Base-by-base conservation (phyloP, 441 rosid species). In the Daphne laureola region DNA sequence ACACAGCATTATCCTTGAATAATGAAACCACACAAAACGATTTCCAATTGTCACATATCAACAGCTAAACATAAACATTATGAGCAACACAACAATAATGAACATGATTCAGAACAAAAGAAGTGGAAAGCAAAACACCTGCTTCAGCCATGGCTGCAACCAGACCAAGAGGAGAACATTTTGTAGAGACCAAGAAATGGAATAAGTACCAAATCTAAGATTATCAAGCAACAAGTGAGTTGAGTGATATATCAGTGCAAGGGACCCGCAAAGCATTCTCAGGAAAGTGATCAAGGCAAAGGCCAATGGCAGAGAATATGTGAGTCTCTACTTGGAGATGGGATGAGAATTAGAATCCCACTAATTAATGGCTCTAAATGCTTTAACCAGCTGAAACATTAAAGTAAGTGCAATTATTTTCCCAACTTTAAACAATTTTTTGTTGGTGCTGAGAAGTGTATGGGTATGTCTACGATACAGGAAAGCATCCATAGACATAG, bases 331-430 rank as follows among this genome's bases (percentile, higher is more conserved):
- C 17, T 53, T 49, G 53, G 48, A 59, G 69, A 61, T 67, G 80
- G 74, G 52, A 58, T 63, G 67, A 69, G 84, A 82, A 79, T 77
- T 68, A 74, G 85, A 82, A 77, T 71, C 83, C 75, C 80, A 76
- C 79, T 69, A 56, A 48, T 57, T 46, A 58, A 52, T 57, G 62
- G 46, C 17, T 58, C 5, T 53, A 17, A 25, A 14, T 46, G 16
- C 49, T 17, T 45, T 55, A 8, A 9, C 11, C 14, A 43, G 53
- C 42, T 36, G 27, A 18, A 31, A 17, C 35, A 47, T 17, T 57
- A 57, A 41, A 47, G 53, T 18, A 18, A 17, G n/a, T 18, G 4
- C 23, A 17, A 38, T 46, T 46, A 35, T 35, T 35, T 16, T 53
- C 46, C 44, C 38, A 31, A 52, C 46, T 36, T 38, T 31, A 1